Evolutionary conservation across 2,329 filamentous ascomycete genomes (phyloP).

Genomic region (Calonectria leucothoes): DNA sequence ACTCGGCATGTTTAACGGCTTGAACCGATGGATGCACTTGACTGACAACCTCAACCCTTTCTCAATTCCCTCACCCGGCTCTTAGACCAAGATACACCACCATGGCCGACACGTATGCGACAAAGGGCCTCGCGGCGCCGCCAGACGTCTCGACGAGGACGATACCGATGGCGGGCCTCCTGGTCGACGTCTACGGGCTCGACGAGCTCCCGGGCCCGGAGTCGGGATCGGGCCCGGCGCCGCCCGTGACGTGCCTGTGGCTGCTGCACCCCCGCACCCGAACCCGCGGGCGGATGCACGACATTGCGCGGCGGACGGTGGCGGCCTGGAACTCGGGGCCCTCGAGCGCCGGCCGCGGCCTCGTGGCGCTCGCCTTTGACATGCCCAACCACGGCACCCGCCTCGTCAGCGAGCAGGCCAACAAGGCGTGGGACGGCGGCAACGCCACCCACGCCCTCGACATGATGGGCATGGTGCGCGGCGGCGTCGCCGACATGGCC

Average conservation of each 20-base stretch:
- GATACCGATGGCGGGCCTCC: constrained; percentile 80
- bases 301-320: constrained; percentile 77
- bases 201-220: constrained; percentile 66
- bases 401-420: constrained; percentile 73
- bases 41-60: not conserved
- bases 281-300: constrained; percentile 78
- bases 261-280: constrained; percentile 85
- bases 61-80: constrained; percentile 19
- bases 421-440: constrained; percentile 82
- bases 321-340: constrained; percentile 71
- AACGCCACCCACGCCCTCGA: constrained; percentile 88
- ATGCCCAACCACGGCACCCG: constrained; percentile 92
- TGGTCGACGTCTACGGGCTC: constrained; percentile 84
- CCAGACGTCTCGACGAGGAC: constrained; percentile 71
- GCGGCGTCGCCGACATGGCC: constrained; percentile 79
- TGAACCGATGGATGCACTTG: not conserved
- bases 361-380: constrained; percentile 89
- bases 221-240: constrained; percentile 26
- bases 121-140: constrained; percentile 52
- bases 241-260: constrained; percentile 82
- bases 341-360: constrained; percentile 57
- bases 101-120: constrained; percentile 46
- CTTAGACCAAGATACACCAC: not conserved
- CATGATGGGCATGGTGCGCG: constrained; percentile 84
- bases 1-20: not conserved